Evolutionary conservation across 108 stramenopile genomes (phyloP), one percentile per base, ranked within the genome.

Genomic region (Licmophora abbreviata): DNA sequence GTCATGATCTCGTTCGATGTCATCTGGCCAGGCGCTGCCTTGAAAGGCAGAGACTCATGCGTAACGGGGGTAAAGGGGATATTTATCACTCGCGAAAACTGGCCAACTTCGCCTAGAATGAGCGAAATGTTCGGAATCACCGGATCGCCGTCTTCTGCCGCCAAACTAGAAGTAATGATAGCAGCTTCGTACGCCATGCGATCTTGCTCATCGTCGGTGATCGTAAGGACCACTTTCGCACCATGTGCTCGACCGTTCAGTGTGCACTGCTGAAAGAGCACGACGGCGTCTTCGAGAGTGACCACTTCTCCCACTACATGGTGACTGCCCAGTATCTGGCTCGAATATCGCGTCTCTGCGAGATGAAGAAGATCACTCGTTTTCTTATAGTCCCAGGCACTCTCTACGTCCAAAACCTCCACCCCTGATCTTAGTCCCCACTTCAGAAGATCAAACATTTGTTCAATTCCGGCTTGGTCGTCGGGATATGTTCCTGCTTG

Each of bases 1-100:
- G 81, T 73, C 92, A 95, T 92, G 44, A 96, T 92, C 56, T 93
- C 92, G 15, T 63, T 79, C 8, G 95, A 88, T 26, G 97, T 76
- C 66, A 98, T 46, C 61, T 98, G 97, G n/a, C 97, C 97, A 5
- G 97, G 97, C 8, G 97, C 97, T 11, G 97, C 97, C 50, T 80
- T 82, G 58, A 65, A 71, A 18, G 95, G 93, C 3, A 98, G 73
- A 21, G 75, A 71, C 48, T 92, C 86, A 62, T 95, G 95, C 6
- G 92, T 96, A 2, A 96, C 95, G 7, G 97, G 97, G 23, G 93
- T 95, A 52, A 94, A 96, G 0, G 88, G 76, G 14, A 75, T 48
- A 54, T 96, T 96, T 45, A 96, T 57, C n/a, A 98, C 69, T n/a
- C 97, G 90, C 34, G 88, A 92, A 45, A 81, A 84, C 24, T 75